phyloP scores from a whole-genome alignment of 768 basidiomycete species.

The Rhizopogon vinicolor region DNA sequence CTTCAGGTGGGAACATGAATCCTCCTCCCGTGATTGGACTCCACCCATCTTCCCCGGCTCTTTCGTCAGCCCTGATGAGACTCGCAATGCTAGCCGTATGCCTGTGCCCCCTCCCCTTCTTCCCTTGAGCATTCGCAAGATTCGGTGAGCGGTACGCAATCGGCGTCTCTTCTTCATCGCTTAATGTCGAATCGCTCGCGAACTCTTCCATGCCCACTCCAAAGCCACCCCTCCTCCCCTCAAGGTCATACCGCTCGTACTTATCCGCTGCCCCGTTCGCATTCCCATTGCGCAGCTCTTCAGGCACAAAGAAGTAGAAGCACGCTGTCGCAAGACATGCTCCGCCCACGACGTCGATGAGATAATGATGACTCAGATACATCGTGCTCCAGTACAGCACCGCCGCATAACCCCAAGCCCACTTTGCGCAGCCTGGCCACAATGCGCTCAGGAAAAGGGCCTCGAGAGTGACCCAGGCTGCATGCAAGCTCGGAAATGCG shows the following conservation, averaged over 20 bases:
- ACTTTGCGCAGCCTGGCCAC: slow-evolving; percentile 69
- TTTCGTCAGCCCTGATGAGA: slow-evolving; percentile 71
- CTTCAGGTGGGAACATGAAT: slow-evolving; percentile 46
- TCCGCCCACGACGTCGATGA: slow-evolving; percentile 95
- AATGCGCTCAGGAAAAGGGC: slow-evolving; percentile 94
- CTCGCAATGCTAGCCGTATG: slow-evolving; percentile 86
- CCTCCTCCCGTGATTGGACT: slow-evolving; percentile 58
- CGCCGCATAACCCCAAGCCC: slow-evolving; percentile 79
- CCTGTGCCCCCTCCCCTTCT: slow-evolving; percentile 46
- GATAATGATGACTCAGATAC: slow-evolving; percentile 98
- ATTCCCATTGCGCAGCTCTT: slow-evolving; percentile 59
- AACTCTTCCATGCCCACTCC: slow-evolving; percentile 26
- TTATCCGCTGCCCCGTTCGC: slow-evolving; percentile 46
- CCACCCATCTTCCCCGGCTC: slow-evolving; percentile 67
- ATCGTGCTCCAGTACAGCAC: slow-evolving; percentile 97
- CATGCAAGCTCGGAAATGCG: slow-evolving; percentile 93
- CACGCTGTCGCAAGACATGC: slow-evolving; percentile 83
- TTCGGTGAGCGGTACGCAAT: slow-evolving; percentile 70
- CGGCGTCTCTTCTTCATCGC: slow-evolving; percentile 66
- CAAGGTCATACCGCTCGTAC: slow-evolving; percentile 76
- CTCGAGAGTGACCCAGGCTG: slow-evolving; percentile 86
- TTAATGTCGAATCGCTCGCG: slow-evolving; percentile 37
- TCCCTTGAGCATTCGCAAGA: slow-evolving; percentile 16
- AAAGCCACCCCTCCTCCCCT: slow-evolving; percentile 34
- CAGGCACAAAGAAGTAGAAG: slow-evolving; percentile 88